These are phyloP conservation scores for Hypoxylon sp. DNA, from an alignment of 2,329 filamentous ascomycete species.

Conservation along the genomic window DNA sequence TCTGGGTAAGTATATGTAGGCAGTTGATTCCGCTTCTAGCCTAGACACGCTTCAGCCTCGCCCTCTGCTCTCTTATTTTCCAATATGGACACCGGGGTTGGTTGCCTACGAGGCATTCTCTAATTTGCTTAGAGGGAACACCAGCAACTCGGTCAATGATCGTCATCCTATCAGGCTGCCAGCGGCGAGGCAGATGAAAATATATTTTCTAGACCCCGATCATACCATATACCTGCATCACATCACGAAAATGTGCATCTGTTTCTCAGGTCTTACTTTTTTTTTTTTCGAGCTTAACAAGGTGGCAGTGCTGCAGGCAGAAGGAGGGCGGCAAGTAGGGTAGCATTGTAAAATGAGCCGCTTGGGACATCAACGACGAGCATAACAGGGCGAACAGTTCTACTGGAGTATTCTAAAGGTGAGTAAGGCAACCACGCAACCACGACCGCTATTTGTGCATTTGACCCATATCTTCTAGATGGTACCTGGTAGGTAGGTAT, in stretches of 20 bases:
- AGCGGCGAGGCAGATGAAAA: slow-evolving; percentile 27
- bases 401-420: slow-evolving; percentile 33
- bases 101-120: slow-evolving; percentile 27
- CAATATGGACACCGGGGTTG: not conserved
- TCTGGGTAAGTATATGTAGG: slow-evolving; percentile 1
- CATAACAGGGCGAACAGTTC: slow-evolving; percentile 34
- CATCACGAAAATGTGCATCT: not conserved
- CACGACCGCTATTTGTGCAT: slow-evolving; percentile 12
- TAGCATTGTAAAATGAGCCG: slow-evolving; percentile 32
- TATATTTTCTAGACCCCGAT: slow-evolving; percentile 15
- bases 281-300: slow-evolving; percentile 20
- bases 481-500: slow-evolving; percentile 6
- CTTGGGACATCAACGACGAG: slow-evolving; percentile 20
- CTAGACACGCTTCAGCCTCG: slow-evolving; percentile 34
- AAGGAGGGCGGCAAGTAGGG: slow-evolving; percentile 9
- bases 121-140: slow-evolving; percentile 4
- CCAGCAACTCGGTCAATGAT: slow-evolving; percentile 10
- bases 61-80: slow-evolving; percentile 9
- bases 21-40: slow-evolving; percentile 12
- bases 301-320: slow-evolving; percentile 28
- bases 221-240: slow-evolving; percentile 18
- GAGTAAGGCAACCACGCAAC: slow-evolving; percentile 39
- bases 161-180: slow-evolving; percentile 22
- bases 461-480: slow-evolving; percentile 5
- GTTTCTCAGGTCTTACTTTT: slow-evolving; percentile 6